Evolutionary conservation across 2,329 filamentous ascomycete species (phyloP), one percentile per base, ranked within the genome.

Genomic region (Paradendryphiella salina): DNA sequence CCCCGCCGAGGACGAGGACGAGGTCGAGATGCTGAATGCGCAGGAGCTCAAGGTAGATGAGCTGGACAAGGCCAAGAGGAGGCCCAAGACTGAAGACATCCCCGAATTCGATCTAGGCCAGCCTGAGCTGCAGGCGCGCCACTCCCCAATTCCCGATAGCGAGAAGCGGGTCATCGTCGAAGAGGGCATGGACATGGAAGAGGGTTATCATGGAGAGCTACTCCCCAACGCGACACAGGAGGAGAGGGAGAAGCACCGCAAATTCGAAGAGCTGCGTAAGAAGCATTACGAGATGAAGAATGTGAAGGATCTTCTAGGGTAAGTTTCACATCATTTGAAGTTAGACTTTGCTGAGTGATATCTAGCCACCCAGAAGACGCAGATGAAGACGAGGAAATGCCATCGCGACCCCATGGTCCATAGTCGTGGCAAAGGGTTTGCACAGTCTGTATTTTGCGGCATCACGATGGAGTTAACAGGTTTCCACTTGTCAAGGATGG

Each of bases 271-370:
- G 76, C 82, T 90, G 79, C 84, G 94, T 68, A 96, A 94, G 85
- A 93, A 86, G 79, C 94, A 99, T 75, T 99, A 99, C 75, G 94
- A 99, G 80, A 99, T 99, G 94, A 90, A 85, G 77, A 88, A 94
- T 69, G 91, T 96, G 51, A 96, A 94, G 66, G 84, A 86, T 67
- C 76, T 97, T 45, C 82, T 99, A 59, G 92, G 90, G 85, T 87
- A 73, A 36, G 68, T 62, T 3, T 28, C 23, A 3, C 17, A 14
- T 18, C 2, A 20, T 6, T 6, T 5, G 5, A 9, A 21, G 13
- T 14, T 34, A 34, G 14, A n/a, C 5, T 11, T 26, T n/a, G 18
- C 43, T 46, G 38, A 46, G 20, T 7, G 6, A 3, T 6, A 29
- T 14, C 26, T 18, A 46, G 43, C 6, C 49, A 52, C 17, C 49